Evolutionary conservation across 2,329 filamentous ascomycete species (phyloP), one percentile per base, ranked within the genome.

Genomic region (Claviceps purpurea): DNA sequence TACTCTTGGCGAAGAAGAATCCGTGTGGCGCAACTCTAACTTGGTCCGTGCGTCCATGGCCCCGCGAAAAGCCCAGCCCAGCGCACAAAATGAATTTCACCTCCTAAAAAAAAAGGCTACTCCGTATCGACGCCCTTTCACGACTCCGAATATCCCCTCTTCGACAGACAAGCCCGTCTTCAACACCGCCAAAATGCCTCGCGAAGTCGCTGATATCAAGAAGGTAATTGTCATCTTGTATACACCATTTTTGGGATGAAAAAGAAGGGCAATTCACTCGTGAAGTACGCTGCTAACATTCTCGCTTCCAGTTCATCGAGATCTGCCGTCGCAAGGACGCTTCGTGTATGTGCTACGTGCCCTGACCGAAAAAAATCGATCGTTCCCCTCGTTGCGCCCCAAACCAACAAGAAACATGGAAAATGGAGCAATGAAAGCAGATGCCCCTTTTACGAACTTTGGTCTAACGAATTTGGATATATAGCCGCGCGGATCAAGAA

Each of bases 241-340:
- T 8, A 20, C 7, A 8, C 7, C 5, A n/a, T n/a, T 20, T 40
- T 42, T 42, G 41, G 6, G 20, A 8, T 4, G 10, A 5, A 26
- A 30, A 45, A 34, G n/a, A 30, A 34, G 10, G 22, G 7, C 3
- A 4, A 30, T 7, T 4, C 0, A 34, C 10, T 34, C 4, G 24
- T 26, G 22, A 26, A n/a, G 1, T 3, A 26, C 34, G 22, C 13
- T 49, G 47, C 51, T 55, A n/a, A 53, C 30, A 14, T 44, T 14
- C 14, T 20, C 16, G 13, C 14, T 22, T 24, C 72, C 73, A 95
- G 82, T 98, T 98, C 88, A 95, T 98, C 75, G 93, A 97, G 86
- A 95, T 98, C 83, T 95, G 88, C 85, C 87, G 91, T 77, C 87
- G 93, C 74, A 95, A 95, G 82, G 94, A 98, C 84, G 93, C 93